Base-by-base conservation (phyloP, 202 grass and related monocot genomes). In the Carex arenaria region DNA sequence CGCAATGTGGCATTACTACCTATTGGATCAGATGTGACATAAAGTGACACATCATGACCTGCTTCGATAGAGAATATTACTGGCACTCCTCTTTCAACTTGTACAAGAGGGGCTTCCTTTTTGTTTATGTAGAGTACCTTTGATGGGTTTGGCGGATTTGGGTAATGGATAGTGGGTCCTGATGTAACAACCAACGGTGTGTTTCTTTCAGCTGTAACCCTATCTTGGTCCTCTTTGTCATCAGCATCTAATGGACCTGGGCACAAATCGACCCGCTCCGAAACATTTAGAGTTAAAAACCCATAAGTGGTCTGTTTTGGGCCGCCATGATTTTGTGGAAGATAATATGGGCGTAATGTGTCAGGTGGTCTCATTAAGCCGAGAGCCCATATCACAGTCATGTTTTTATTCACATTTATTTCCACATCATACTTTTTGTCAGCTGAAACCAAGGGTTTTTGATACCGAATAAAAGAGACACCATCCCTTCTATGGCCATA, bases 41-140 rank as follows among this genome's bases (percentile, higher is more conserved):
- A 98, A 60, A 98, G 40, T 0, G 95, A 90, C 43, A 89, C 90
- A 74, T 90, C 92, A 82, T 98, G 95, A 0, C 95, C 90, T 4
- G 95, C 95, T 89, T 95, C 88, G 18, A 98, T 19, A 20, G 95
- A 98, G 85, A 98, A 98, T 49, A 86, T 93, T 78, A 98, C 90
- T 18, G 90, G 92, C 32, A 93, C 95, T 61, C 95, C 95, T 70
- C 95, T 90, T 87, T 98, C 92, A 74, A 95, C 90, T 89, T 91
- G 90, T 87, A 98, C 87, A 82, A 98, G 80, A 5, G 95, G 95
- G 64, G 95, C 89, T 89, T 98, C 95, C 84, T 94, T 94, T 88
- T 95, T 98, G 87, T 98, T 98, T 85, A 98, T 92, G 86, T 98
- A 95, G 75, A 98, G 85, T 66, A 93, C 92, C 83, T 93, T 95